Base-by-base conservation (phyloP, 2,329 filamentous ascomycete genomes). In the Penicillium sp. region DNA sequence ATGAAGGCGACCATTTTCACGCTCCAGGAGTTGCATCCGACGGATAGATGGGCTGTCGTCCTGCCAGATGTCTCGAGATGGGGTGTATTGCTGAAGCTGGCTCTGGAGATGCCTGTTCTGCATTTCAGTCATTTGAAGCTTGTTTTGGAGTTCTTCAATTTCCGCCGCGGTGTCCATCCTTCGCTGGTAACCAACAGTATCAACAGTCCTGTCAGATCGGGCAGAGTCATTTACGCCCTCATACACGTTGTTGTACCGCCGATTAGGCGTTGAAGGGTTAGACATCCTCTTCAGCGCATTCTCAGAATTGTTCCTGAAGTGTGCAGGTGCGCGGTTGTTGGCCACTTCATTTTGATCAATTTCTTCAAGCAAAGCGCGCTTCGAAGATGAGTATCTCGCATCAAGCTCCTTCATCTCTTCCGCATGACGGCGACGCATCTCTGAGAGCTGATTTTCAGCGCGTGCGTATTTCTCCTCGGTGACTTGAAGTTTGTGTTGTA, bases 41-140 rank as follows among this genome's bases (percentile, higher is more conserved):
- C 89, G 85, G 50, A 90, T 74, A 1, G 91, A 94, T 1, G 91
- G 91, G 66, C 88, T 94, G 46, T 95, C 88, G 41, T 94, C 89
- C 57, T 87, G 80, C 73, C 81, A 86, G 37, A 79, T 75, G 57
- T 90, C 88, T 24, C 83, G 83, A 6, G 78, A 78, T 3, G 88
- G 86, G 0, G 86, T 87, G 10, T 79, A 79, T 49, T 90, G 86
- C 40, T 94, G 90, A 43, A 97, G 80, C 72, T 97, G 92, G 70
- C 87, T 92, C 72, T 96, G 91, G 6, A 98, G 85, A 70, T 98
- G 93, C 36, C 90, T 88, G 76, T 96, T 97, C 68, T 96, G 91
- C 91, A 98, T 96, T 75, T 97, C 90, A 4, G 90, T 88, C 73
- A 98, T 86, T 71, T 98, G 94, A 53, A 98, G 84, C 73, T 96